Base-by-base conservation (phyloP, 257 asterid genomes). In the Scutellaria barbata region DNA sequence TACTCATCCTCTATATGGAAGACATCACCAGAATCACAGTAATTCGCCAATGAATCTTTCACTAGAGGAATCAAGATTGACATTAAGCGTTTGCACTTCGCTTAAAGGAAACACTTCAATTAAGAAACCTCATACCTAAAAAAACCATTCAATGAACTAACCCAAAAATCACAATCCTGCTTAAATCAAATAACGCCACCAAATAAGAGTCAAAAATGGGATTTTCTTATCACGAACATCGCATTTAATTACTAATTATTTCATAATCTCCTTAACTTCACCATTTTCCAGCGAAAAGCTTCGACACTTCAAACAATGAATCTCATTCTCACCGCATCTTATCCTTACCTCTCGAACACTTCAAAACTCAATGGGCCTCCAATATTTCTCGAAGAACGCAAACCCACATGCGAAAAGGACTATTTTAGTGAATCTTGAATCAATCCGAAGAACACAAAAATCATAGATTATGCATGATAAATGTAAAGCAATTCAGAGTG, bases 1-100 rank as follows among this genome's bases (percentile, higher is more conserved):
- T 75, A 74, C 75, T 80, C 86, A 86, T 81, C 63, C 62, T 75
- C 43, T 69, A 77, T 66, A 66, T 54, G 14, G 69, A 39, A 65
- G 56, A 40, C 35, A 30, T 30, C 35, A 30, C 35, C 35, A 30
- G 35, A 30, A 30, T 30, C 35, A 30, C 35, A 30, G 5, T 30
- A 30, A 30, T 30, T 30, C 35, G 5, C 35, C 35, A 30, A 30
- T 0, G 35, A 30, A 30, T 30, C 35, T 30, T 4, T 30, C 35
- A 30, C 35, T 30, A 30, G 4, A 1, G 35, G 35, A 30, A 30
- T 30, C 35, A 3, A 30, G 35, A 30, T 30, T 30, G 35, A 0
- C 4, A 30, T 30, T 30, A 30, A 4, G 35, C 2, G 35, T 30
- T 30, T 30, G 35, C 35, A 30, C 35, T 30, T 30, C 5, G 35